These are phyloP conservation scores for Salix dunnii DNA, from an alignment of 345 rosid genomes.

Conservation along the genomic window DNA sequence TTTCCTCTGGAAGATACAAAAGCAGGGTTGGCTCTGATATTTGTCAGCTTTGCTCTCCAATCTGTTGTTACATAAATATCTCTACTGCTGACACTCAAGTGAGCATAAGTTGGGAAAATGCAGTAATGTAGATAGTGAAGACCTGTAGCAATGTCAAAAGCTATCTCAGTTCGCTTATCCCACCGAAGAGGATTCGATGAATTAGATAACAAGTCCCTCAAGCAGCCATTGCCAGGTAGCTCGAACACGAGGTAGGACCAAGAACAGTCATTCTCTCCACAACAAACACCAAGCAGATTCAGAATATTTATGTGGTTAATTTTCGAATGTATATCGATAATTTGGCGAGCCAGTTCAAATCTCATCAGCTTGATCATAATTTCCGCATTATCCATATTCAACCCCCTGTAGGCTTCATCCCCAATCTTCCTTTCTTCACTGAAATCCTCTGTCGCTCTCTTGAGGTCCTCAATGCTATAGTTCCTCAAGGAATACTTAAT, in stretches of 20 bases:
- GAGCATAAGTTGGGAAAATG: conserved; percentile 50
- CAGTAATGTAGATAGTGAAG: conserved; percentile 51
- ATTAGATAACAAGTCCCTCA: conserved; percentile 38
- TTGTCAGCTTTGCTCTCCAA: conserved; percentile 55
- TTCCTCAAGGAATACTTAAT: conserved; percentile 43
- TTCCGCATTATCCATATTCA: conserved; percentile 26
- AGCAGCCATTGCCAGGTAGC: conserved; percentile 43
- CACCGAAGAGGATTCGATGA: conserved; percentile 27
- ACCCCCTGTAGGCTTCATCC: conserved; percentile 30
- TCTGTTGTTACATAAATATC: conserved; percentile 35
- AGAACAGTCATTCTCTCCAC: conserved; percentile 28
- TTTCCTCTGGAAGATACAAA: conserved; percentile 15
- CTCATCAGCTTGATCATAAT: conserved; percentile 49
- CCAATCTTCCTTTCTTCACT: conserved; percentile 38
- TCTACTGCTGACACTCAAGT: conserved; percentile 35
- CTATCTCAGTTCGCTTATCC: conserved; percentile 40
- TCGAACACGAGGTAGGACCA: conserved; percentile 47
- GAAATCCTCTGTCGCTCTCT: conserved; percentile 36
- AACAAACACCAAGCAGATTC: conserved; percentile 48
- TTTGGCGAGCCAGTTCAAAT: conserved; percentile 37
- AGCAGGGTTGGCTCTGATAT: conserved; percentile 23
- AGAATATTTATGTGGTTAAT: conserved; percentile 55
- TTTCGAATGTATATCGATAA: conserved; percentile 46
- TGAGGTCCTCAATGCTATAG: conserved; percentile 37
- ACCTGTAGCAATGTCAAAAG: conserved; percentile 45